Conservation (phyloP, 495 filamentous ascomycete genomes). For the Trichoderma erinaceum region DNA sequence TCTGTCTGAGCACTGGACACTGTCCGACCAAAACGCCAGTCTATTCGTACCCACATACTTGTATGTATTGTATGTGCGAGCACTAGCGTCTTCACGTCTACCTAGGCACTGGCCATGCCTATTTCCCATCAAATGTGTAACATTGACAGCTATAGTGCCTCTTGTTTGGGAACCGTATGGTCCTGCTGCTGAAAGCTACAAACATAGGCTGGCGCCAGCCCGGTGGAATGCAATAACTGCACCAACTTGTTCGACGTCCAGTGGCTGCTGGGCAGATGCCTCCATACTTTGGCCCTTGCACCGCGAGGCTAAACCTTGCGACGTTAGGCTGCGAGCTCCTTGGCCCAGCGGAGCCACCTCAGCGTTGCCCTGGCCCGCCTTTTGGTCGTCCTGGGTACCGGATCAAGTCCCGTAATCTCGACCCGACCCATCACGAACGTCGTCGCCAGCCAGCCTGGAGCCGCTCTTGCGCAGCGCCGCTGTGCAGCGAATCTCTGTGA, state of each 20-base stretch:
- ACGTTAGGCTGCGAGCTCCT: constrained; percentile 8
- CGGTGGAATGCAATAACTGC: not conserved
- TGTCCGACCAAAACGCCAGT: too few relatives aligned
- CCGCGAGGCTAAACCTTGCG: not conserved
- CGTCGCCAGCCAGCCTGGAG: not conserved
- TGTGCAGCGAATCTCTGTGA: too few relatives aligned
- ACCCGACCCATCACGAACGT: not conserved
- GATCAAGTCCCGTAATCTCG: constrained; percentile 4
- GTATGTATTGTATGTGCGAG: too few relatives aligned
- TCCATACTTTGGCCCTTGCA: not conserved
- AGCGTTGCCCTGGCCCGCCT: constrained; percentile 13
- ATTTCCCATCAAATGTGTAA: too few relatives aligned
- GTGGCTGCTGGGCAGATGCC: not conserved
- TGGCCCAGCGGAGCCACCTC: constrained; percentile 6
- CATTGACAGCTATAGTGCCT: too few relatives aligned
- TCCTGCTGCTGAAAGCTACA: too few relatives aligned
- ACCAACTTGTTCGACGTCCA: not conserved
- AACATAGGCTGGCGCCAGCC: not conserved
- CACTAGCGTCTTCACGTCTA: too few relatives aligned
- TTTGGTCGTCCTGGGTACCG: constrained; percentile 10
- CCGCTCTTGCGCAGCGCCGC: not conserved
- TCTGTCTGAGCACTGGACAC: too few relatives aligned
- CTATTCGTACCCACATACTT: too few relatives aligned
- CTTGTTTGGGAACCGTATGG: too few relatives aligned
- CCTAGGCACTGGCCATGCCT: too few relatives aligned